Percentiles rank a stretch among this genome's conserved stretches.
Conservation (phyloP, 805 yeast genomes). For the Candida silvatica region DNA sequence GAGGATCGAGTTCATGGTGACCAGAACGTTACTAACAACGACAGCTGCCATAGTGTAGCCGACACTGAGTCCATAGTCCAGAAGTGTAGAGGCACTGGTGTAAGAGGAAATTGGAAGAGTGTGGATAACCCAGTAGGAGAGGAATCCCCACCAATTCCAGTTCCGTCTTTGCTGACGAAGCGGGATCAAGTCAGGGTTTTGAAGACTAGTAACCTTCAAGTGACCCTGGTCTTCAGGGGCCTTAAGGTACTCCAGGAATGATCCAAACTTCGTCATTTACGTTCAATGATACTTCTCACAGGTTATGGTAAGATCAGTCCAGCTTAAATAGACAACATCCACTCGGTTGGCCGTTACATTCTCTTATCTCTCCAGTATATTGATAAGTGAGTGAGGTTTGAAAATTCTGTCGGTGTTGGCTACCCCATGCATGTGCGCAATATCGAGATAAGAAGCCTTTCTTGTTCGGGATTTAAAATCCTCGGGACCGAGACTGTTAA, state of each 20-base stretch:
- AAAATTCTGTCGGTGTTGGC: too few relatives aligned
- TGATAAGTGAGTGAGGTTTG: too few relatives aligned
- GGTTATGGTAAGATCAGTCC: too few relatives aligned
- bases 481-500: too few relatives aligned
- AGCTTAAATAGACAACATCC: too few relatives aligned
- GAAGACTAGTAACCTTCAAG: background rate
- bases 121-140: conserved; percentile 2
- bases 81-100: conserved; percentile 36
- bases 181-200: conserved; percentile 3
- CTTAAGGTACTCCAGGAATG: background rate
- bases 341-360: too few relatives aligned
- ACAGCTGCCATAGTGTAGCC: conserved; percentile 21
- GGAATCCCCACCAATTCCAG: conserved; percentile 2
- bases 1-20: conserved; percentile 31
- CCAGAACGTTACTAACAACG: conserved; percentile 33
- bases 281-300: too few relatives aligned
- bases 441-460: too few relatives aligned
- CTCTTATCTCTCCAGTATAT: too few relatives aligned
- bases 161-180: conserved; percentile 1
- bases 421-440: too few relatives aligned
- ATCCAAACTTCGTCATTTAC: too few relatives aligned
- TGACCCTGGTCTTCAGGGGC: background rate
- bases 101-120: conserved; percentile 15
- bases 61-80: conserved; percentile 25
- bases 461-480: too few relatives aligned